These are phyloP conservation scores for Claviceps pusilla DNA, from an alignment of 2,329 filamentous ascomycete genomes.

Conservation along the genomic window DNA sequence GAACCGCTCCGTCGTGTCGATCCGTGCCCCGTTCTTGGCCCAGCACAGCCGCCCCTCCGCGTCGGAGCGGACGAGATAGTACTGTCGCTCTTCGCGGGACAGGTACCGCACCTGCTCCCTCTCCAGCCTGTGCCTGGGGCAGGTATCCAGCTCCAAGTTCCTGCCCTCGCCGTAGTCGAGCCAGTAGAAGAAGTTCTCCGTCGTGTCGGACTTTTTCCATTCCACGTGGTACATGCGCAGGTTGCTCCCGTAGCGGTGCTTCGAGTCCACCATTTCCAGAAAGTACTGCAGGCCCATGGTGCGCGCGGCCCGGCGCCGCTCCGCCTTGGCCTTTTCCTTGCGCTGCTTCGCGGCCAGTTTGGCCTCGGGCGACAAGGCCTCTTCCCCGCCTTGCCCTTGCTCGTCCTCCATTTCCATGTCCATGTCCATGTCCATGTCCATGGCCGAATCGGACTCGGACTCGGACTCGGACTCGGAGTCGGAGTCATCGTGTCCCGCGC, in stretches of 20 bases:
- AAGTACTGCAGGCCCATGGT: conserved; percentile 82
- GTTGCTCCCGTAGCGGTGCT: conserved; percentile 79
- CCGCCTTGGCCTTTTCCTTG: conserved; percentile 34
- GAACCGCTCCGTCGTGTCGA: conserved; percentile 61
- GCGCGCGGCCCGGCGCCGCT: conserved; percentile 51
- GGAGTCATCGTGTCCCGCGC: conserved; percentile 54
- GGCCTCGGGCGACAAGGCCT: conserved; percentile 18
- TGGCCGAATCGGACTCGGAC: no score
- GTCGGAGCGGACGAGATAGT: conserved; percentile 69
- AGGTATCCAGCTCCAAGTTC: conserved; percentile 52
- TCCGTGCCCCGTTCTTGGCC: conserved; percentile 65
- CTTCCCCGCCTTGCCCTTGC: conserved; percentile 1
- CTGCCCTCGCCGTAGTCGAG: conserved; percentile 68
- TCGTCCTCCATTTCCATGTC: no score
- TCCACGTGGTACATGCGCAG: conserved; percentile 66
- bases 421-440: conserved; percentile 20
- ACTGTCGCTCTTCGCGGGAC: conserved; percentile 62
- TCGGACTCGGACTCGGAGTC: conserved; percentile 34
- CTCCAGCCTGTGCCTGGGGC: conserved; percentile 60
- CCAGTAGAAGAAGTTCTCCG: conserved; percentile 91
- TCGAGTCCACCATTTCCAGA: conserved; percentile 67
- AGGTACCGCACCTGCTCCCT: conserved; percentile 72
- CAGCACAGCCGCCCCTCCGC: conserved; percentile 62
- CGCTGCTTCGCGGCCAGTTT: conserved; percentile 24
- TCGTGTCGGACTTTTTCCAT: conserved; percentile 64